These are phyloP conservation scores for Alternaria arborescens DNA, from an alignment of 2,329 filamentous ascomycete genomes.

Conservation along the genomic window DNA sequence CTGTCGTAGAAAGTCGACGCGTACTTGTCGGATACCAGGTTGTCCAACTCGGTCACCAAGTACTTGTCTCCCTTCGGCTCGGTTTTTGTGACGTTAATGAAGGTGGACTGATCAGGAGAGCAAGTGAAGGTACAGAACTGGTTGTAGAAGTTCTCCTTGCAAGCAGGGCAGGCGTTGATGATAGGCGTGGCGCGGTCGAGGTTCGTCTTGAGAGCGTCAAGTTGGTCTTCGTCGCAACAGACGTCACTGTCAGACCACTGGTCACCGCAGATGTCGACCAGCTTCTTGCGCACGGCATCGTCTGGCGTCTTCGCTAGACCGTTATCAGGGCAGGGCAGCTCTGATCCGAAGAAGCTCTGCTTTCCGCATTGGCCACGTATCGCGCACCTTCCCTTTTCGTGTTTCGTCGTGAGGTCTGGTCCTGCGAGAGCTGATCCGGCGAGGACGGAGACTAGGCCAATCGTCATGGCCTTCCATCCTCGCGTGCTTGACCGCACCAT, in stretches of 20 bases:
- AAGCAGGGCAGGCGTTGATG: conserved; percentile 92
- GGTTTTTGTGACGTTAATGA: conserved; percentile 88
- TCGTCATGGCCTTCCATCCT: conserved; percentile 35
- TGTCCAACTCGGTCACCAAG: conserved; percentile 88
- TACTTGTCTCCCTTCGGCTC: conserved; percentile 67
- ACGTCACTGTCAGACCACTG: conserved; percentile 86
- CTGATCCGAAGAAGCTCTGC: conserved; percentile 86
- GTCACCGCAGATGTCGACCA: conserved; percentile 84
- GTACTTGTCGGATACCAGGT: conserved; percentile 84
- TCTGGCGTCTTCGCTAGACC: conserved; percentile 78
- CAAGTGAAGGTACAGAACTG: conserved; percentile 98
- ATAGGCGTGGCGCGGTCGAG: conserved; percentile 87
- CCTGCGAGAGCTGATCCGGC: conserved; percentile 40
- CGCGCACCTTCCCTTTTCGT: conserved; percentile 88
- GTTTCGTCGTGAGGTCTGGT: conserved; percentile 60
- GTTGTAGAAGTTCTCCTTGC: conserved; percentile 98
- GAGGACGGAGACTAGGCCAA: conserved; percentile 41
- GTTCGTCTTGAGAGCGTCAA: conserved; percentile 82
- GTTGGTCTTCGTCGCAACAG: conserved; percentile 84
- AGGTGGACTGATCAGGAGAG: conserved; percentile 94
- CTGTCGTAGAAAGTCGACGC: conserved; percentile 92
- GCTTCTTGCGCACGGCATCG: conserved; percentile 73
- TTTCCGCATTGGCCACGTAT: conserved; percentile 92
- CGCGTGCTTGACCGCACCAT: conserved; percentile 36
- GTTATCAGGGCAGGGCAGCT: conserved; percentile 94